Evolutionary conservation across 345 rosid species (phyloP), one percentile per base, ranked within the genome.

Genomic region (Psidium guajava): DNA sequence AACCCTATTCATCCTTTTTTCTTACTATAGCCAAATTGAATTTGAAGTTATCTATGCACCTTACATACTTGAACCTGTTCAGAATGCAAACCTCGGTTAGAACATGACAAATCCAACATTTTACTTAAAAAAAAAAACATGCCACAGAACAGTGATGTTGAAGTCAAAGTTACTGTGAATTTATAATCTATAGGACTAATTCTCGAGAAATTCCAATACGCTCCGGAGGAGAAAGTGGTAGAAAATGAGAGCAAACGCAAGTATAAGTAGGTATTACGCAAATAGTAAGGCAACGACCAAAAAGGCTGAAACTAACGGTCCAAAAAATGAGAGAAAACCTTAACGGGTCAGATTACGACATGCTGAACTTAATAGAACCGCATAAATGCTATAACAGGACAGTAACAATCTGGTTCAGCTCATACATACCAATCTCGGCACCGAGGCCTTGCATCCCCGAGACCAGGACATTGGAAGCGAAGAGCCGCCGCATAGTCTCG

Each of bases 381-480:
- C 13, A 32, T 21, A 64, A 22, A 32, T 18, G 77, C 77, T 40
- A 32, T 69, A 69, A 32, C 11, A 32, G 77, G 77, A 4, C 24
- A 36, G 24, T 8, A 8, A 20, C 73, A 5, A 83, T 81, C 50
- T 21, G 32, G 44, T 54, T 6, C 10, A 8, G 74, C 73, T 51
- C 54, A 28, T 69, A 7, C 89, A 54, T 93, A 96, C 98, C 99
- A 83, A 95, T 96, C 91, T 97, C 99, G 10, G 91, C 98, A 22
- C 98, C 98, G 28, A 97, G 96, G 40, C 98, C 99, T 83, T 92
- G 97, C 91, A 96, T 90, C 92, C 99, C 99, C 0, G 98, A 96
- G 82, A 97, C 88, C 59, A 97, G 96, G 82, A 97, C 90, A 64
- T 93, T 93, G 0, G 98, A 97, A 6, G 98, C 98, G 75, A 97